These are phyloP conservation scores for Nicotiana rustica DNA, from an alignment of 305 asterid species.

Conservation along the genomic window DNA sequence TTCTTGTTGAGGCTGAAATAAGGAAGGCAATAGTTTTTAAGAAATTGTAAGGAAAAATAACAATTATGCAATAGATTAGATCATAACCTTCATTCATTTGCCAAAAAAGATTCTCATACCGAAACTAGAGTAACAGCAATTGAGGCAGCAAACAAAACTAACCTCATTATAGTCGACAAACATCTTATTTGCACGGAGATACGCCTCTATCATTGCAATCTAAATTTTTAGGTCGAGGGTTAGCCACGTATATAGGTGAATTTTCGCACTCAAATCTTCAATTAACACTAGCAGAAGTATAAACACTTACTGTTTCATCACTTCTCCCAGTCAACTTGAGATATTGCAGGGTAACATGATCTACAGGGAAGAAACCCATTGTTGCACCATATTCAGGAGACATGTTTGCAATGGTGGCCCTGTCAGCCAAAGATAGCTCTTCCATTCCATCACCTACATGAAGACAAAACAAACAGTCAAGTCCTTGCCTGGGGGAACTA, in stretches of 20 bases:
- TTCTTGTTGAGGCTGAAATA: conserved; percentile 84
- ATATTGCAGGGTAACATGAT: conserved; percentile 82
- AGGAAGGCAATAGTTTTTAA: conserved; percentile 5
- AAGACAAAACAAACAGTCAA: conserved; percentile 13
- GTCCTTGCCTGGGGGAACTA: neutral
- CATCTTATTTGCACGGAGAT: conserved; percentile 90
- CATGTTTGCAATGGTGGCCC: conserved; percentile 98
- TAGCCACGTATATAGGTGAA: conserved; percentile 27
- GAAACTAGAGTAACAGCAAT: conserved; percentile 10
- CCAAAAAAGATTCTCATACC: neutral
- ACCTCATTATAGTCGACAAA: conserved; percentile 91
- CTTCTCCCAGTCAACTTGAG: conserved; percentile 92
- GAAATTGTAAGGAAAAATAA: neutral
- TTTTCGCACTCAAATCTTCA: conserved; percentile 22
- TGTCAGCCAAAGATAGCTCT: conserved; percentile 88
- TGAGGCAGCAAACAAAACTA: conserved; percentile 21
- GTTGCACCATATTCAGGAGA: conserved; percentile 98
- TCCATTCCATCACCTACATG: conserved; percentile 80
- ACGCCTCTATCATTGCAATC: conserved; percentile 94
- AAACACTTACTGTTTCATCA: conserved; percentile 77
- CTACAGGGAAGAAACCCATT: conserved; percentile 98
- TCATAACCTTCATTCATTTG: neutral
- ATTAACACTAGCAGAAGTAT: neutral
- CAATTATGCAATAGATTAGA: neutral
- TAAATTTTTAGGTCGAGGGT: conserved; percentile 37